Evolutionary conservation across 768 basidiomycete species (phyloP).

Genomic region (Agaricus subrufescens): DNA sequence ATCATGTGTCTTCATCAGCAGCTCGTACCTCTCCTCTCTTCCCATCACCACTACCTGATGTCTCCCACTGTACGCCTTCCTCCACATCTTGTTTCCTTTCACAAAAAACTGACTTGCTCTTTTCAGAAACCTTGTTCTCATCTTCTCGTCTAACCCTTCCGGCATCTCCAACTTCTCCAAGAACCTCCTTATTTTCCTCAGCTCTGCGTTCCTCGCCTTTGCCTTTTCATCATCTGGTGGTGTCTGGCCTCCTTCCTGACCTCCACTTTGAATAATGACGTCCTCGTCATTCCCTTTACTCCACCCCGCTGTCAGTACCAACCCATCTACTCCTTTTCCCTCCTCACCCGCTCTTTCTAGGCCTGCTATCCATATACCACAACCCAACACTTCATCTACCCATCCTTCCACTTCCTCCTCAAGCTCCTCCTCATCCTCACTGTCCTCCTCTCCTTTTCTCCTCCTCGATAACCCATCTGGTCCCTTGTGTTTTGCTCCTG

Average conservation of each 20-base stretch:
- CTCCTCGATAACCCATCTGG: constrained; percentile 34
- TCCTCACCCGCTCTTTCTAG: neutral
- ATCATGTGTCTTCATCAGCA: constrained; percentile 20
- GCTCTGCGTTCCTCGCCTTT: neutral
- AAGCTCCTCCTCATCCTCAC: constrained; percentile 13
- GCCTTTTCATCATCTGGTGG: neutral
- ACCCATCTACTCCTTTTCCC: neutral
- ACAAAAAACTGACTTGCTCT: constrained; percentile 7
- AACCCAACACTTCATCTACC: constrained; percentile 15
- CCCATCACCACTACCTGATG: constrained; percentile 21
- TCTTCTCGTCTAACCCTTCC: neutral
- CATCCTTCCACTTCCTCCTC: constrained; percentile 24
- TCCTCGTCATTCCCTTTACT: neutral
- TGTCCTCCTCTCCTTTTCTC: constrained; percentile 13
- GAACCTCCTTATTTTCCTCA: constrained; percentile 4
- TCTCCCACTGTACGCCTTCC: constrained; percentile 12
- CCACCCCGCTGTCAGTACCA: neutral
- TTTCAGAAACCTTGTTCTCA: neutral
- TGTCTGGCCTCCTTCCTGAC: neutral
- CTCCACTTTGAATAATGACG: neutral
- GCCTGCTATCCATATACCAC: constrained; percentile 1
- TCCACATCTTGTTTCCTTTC: constrained; percentile 14
- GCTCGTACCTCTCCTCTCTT: constrained; percentile 6
- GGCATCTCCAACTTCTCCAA: neutral
- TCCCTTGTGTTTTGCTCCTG: constrained; percentile 24